phyloP scores from a whole-genome alignment of 2,329 filamentous ascomycete genomes.

The Aspergillus ochraceus region DNA sequence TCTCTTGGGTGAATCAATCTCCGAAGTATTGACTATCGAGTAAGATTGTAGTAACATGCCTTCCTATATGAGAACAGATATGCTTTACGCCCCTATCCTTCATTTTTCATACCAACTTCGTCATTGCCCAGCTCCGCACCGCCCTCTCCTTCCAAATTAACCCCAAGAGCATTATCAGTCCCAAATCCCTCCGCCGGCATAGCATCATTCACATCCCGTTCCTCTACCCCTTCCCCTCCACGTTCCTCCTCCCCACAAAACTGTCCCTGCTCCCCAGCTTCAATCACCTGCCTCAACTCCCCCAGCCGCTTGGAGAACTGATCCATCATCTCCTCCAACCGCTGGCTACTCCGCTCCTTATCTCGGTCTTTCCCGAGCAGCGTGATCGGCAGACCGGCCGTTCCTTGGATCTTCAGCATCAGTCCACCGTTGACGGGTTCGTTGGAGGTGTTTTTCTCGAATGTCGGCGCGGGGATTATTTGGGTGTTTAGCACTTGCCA shows the following conservation, averaged over 20 bases:
- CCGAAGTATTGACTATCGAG: too few species aligned
- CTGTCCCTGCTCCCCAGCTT: constrained; percentile 26
- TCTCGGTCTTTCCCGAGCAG: constrained; percentile 23
- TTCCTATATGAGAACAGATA: too few species aligned
- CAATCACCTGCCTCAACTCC: constrained; percentile 45
- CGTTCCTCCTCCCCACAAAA: background rate
- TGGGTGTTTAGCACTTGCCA: constrained; percentile 66
- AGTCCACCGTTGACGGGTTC: constrained; percentile 45
- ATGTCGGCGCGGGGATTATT: constrained; percentile 62
- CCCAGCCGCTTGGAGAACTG: constrained; percentile 46
- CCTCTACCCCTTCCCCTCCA: background rate
- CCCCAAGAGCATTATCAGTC: too few species aligned
- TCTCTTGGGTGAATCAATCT: background rate
- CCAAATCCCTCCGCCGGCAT: too few species aligned
- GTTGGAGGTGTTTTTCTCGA: constrained; percentile 56
- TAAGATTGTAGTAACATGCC: too few species aligned
- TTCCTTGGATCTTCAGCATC: constrained; percentile 49
- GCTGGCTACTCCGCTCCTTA: constrained; percentile 26
- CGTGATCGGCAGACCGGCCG: constrained; percentile 29
- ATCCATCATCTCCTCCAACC: constrained; percentile 48
- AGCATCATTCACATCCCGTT: background rate
- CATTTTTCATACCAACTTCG: background rate
- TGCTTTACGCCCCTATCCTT: background rate
- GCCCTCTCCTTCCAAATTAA: too few species aligned
- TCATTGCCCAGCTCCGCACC: background rate